Percentiles rank a stretch among this genome's conserved stretches.
Evolutionary conservation across 2,329 filamentous ascomycete genomes (phyloP).

Genomic region (Byssoonygena ceratinophila): DNA sequence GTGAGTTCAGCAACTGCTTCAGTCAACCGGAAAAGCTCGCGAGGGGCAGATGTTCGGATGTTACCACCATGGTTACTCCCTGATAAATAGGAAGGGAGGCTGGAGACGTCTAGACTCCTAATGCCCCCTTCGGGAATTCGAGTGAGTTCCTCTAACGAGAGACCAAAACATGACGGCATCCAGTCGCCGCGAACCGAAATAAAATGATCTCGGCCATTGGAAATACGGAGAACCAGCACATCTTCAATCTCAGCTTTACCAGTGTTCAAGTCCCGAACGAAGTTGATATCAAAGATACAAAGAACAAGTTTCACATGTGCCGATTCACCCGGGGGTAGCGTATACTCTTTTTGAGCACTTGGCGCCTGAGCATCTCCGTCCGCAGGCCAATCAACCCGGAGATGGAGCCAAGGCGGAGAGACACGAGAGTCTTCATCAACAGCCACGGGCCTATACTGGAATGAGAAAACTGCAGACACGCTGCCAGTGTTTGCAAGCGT

Average conservation of each 20-base stretch:
- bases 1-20: conserved; percentile 59
- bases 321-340: conserved; percentile 75
- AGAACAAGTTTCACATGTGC: conserved; percentile 58
- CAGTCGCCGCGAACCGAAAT: conserved; percentile 68
- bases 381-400: conserved; percentile 51
- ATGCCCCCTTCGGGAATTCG: conserved; percentile 68
- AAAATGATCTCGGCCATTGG: conserved; percentile 81
- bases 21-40: conserved; percentile 80
- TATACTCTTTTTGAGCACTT: conserved; percentile 43
- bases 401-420: conserved; percentile 58
- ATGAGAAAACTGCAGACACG: conserved; percentile 66
- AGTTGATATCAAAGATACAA: conserved; percentile 52
- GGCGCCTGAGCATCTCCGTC: conserved; percentile 21
- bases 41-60: conserved; percentile 63
- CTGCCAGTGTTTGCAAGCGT: conserved; percentile 89
- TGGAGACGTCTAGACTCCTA: conserved; percentile 48
- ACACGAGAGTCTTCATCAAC: conserved; percentile 34
- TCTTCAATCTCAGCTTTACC: conserved; percentile 61
- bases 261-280: conserved; percentile 62
- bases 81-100: conserved; percentile 30
- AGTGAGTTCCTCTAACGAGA: conserved; percentile 79
- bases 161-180: conserved; percentile 71
- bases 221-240: conserved; percentile 73
- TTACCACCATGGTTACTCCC: conserved; percentile 32
- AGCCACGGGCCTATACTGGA: conserved; percentile 59